These are phyloP conservation scores for Nicotiana obtusifolia DNA, from an alignment of 257 asterid species.

Conservation along the genomic window DNA sequence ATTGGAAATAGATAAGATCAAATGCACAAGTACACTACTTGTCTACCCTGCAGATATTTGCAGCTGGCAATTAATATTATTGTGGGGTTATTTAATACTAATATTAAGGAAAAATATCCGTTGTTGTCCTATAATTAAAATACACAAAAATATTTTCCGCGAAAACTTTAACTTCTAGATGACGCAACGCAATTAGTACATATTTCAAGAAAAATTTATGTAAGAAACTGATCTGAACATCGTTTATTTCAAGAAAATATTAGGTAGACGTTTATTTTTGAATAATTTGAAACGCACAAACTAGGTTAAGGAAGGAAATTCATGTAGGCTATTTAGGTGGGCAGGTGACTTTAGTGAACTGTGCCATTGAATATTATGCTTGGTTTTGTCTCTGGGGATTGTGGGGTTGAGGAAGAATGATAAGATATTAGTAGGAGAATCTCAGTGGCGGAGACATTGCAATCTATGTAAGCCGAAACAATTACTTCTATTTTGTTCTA, in stretches of 20 bases:
- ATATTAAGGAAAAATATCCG: neutral
- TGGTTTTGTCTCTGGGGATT: neutral
- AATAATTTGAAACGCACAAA: neutral
- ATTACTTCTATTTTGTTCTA: too few species aligned
- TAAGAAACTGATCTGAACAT: neutral
- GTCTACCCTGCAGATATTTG: neutral
- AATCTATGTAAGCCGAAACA: too few species aligned
- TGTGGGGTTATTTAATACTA: too few species aligned
- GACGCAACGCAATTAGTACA: too few species aligned
- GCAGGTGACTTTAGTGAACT: constrained; percentile 5
- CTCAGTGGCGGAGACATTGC: neutral
- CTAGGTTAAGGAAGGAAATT: neutral
- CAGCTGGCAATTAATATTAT: neutral
- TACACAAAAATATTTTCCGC: too few species aligned
- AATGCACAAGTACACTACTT: neutral
- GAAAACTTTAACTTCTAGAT: too few species aligned
- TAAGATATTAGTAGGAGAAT: neutral
- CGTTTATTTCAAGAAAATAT: neutral
- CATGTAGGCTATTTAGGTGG: neutral
- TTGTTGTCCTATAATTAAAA: neutral
- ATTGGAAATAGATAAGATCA: neutral
- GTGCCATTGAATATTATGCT: neutral
- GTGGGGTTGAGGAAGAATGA: neutral
- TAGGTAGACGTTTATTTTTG: neutral
- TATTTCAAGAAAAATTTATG: neutral